phyloP scores from a whole-genome alignment of 2,329 filamentous ascomycete genomes.

The Talaromyces sp. region DNA sequence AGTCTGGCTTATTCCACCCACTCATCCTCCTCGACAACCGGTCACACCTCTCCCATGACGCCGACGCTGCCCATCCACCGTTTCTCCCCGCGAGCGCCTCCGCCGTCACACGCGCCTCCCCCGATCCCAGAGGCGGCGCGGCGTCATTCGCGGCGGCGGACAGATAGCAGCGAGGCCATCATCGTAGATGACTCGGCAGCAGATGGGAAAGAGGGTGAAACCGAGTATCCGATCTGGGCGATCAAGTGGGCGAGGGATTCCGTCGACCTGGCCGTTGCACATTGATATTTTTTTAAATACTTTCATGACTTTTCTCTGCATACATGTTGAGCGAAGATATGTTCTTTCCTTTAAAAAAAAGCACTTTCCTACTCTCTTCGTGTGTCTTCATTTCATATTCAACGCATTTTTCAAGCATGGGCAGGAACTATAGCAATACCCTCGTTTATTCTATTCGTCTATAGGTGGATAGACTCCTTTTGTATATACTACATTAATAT shows the following conservation, averaged over 20 bases:
- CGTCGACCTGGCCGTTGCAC: slow-evolving; percentile 28
- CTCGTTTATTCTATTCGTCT: neutral
- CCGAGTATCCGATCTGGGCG: slow-evolving; percentile 39
- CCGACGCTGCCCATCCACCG: slow-evolving; percentile 34
- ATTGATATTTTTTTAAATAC: slow-evolving; percentile 22
- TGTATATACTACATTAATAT: neutral
- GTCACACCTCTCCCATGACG: slow-evolving; percentile 33
- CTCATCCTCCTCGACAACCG: slow-evolving; percentile 31
- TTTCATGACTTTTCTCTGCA: neutral
- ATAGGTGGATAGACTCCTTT: neutral
- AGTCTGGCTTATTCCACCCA: slow-evolving; percentile 32
- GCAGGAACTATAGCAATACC: neutral
- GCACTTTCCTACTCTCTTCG: neutral
- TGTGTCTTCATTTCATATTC: neutral
- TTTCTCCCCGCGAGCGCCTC: slow-evolving; percentile 30
- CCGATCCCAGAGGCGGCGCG: slow-evolving; percentile 24
- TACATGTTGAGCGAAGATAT: neutral
- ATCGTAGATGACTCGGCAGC: slow-evolving; percentile 36
- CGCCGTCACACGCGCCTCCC: slow-evolving; percentile 25
- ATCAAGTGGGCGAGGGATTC: slow-evolving; percentile 38
- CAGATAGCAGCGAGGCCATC: slow-evolving; percentile 42
- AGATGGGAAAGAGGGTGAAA: slow-evolving; percentile 50
- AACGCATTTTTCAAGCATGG: neutral
- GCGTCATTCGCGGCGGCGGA: slow-evolving; percentile 35
- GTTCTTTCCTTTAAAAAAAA: neutral